phyloP scores from a whole-genome alignment of 495 filamentous ascomycete genomes.

The Pyrenula aspistea region DNA sequence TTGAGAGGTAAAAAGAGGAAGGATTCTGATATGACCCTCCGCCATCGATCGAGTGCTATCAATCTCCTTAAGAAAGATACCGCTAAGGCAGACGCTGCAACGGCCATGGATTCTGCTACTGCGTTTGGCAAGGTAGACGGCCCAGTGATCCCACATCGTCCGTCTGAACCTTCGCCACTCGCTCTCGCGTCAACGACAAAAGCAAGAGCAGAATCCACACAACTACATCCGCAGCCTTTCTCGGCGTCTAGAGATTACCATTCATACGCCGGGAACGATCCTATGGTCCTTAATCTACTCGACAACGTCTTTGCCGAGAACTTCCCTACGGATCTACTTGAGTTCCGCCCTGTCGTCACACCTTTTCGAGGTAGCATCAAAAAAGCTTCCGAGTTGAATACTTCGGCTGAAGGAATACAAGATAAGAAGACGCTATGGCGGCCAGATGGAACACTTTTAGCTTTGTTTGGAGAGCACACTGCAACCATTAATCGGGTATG shows the following conservation, averaged over 20 bases:
- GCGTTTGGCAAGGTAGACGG: conserved; percentile 80
- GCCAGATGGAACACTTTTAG: conserved; percentile 72
- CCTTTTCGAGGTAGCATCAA: conserved; percentile 52
- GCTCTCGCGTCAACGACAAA: conserved; percentile 21
- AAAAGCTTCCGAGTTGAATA: conserved; percentile 31
- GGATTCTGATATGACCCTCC: conserved; percentile 18
- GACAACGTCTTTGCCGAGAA: conserved; percentile 85
- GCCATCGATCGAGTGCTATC: conserved; percentile 68
- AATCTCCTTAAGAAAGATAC: conserved; percentile 69
- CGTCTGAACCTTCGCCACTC: conserved; percentile 17
- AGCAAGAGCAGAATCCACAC: conserved; percentile 10
- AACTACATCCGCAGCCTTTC: conserved; percentile 24
- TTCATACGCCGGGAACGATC: conserved; percentile 81
- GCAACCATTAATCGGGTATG: conserved; percentile 72
- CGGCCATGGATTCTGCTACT: conserved; percentile 64
- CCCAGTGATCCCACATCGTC: conserved; percentile 34
- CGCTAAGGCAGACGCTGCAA: conserved; percentile 73
- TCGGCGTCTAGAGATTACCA: conserved; percentile 22
- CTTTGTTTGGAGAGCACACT: conserved; percentile 78
- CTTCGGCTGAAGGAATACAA: conserved; percentile 18
- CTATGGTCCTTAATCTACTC: conserved; percentile 71
- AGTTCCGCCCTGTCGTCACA: conserved; percentile 73
- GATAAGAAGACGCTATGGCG: conserved; percentile 48
- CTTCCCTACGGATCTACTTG: conserved; percentile 58
- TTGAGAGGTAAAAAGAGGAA: conserved; percentile 19